A percentile compares a stretch with the other conserved stretches of the same genome.
Conservation (phyloP, 2,329 filamentous ascomycete species). For the Emergomyces pasteurianus region DNA sequence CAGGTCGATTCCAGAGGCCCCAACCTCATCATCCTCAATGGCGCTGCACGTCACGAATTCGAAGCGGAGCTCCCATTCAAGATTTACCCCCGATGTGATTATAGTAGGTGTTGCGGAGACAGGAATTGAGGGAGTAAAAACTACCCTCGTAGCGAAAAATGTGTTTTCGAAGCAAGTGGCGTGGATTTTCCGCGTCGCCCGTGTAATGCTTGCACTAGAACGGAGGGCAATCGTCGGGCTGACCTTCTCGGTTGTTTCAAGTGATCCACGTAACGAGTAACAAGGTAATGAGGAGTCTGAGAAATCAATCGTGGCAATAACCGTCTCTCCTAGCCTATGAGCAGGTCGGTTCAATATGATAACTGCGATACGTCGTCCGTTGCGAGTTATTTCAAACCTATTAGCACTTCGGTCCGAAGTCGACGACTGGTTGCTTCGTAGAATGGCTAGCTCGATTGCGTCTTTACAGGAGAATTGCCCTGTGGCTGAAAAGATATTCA, state of each 20-base stretch:
- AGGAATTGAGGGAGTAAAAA: slow-evolving; percentile 76
- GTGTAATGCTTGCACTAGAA: slow-evolving; percentile 71
- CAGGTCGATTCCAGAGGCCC: slow-evolving; percentile 39
- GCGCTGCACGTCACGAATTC: slow-evolving; percentile 75
- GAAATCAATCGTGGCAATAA: slow-evolving; percentile 79
- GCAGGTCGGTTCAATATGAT: slow-evolving; percentile 79
- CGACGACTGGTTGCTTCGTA: slow-evolving; percentile 61
- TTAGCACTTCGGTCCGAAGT: slow-evolving; percentile 72
- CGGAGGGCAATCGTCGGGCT: slow-evolving; percentile 69
- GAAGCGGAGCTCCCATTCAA: slow-evolving; percentile 80
- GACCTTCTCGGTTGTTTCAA: slow-evolving; percentile 80
- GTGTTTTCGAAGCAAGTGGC: slow-evolving; percentile 69
- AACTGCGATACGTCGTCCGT: slow-evolving; percentile 81
- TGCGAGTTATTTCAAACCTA: slow-evolving; percentile 86
- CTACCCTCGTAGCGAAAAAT: slow-evolving; percentile 64
- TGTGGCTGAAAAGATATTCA: slow-evolving; percentile 35
- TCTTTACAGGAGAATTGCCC: slow-evolving; percentile 52
- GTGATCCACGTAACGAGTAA: slow-evolving; percentile 69
- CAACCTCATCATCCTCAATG: slow-evolving; percentile 25
- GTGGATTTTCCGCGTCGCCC: slow-evolving; percentile 74
- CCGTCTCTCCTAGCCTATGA: slow-evolving; percentile 77
- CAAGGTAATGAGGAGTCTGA: slow-evolving; percentile 63
- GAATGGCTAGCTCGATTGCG: slow-evolving; percentile 78
- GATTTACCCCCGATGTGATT: slow-evolving; percentile 71
- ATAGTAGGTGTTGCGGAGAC: slow-evolving; percentile 79